Evolutionary conservation across 2,329 filamentous ascomycete species (phyloP).

Genomic region (Zymoseptoria passerinii): DNA sequence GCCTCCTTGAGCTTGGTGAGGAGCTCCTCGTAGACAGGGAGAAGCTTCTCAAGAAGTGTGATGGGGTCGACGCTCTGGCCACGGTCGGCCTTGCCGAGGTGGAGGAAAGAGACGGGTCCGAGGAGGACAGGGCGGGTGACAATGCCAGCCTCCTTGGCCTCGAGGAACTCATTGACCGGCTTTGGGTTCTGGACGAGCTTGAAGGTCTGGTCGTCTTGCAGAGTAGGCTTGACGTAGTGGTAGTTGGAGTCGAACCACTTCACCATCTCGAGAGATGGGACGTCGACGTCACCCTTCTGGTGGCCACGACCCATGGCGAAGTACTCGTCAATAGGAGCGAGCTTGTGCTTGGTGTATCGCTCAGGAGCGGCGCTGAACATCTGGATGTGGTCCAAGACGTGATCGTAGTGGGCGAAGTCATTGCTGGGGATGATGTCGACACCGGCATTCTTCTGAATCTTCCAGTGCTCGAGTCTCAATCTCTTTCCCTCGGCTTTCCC

Average conservation of each 20-base stretch:
- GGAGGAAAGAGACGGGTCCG: constrained; percentile 94
- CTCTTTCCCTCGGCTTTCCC: constrained; percentile 97
- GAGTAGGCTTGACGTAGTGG: constrained; percentile 99
- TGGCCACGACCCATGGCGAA: constrained; percentile 99
- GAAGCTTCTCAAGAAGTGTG: constrained; percentile 81
- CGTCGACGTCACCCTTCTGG: constrained; percentile 89
- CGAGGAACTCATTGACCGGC: constrained; percentile 86
- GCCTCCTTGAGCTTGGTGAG: constrained; percentile 89
- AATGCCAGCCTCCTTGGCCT: constrained; percentile 97
- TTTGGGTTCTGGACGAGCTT: constrained; percentile 81
- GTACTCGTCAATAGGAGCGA: constrained; percentile 88
- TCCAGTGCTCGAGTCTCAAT: constrained; percentile 94
- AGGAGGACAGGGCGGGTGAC: constrained; percentile 86
- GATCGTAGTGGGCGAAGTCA: constrained; percentile 98
- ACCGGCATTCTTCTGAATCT: constrained; percentile 97
- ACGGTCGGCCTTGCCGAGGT: constrained; percentile 97
- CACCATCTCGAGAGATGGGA: constrained; percentile 87
- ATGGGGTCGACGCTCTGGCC: constrained; percentile 88
- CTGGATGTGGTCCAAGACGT: constrained; percentile 96
- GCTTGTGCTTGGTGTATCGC: constrained; percentile 83
- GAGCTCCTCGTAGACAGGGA: constrained; percentile 91
- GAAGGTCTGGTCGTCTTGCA: constrained; percentile 96
- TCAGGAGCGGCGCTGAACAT: constrained; percentile 90
- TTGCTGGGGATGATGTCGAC: constrained; percentile 98
- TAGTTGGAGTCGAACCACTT: constrained; percentile 99